Evolutionary conservation across 768 basidiomycete genomes (phyloP).

Genomic region (Serpula lacrymans): DNA sequence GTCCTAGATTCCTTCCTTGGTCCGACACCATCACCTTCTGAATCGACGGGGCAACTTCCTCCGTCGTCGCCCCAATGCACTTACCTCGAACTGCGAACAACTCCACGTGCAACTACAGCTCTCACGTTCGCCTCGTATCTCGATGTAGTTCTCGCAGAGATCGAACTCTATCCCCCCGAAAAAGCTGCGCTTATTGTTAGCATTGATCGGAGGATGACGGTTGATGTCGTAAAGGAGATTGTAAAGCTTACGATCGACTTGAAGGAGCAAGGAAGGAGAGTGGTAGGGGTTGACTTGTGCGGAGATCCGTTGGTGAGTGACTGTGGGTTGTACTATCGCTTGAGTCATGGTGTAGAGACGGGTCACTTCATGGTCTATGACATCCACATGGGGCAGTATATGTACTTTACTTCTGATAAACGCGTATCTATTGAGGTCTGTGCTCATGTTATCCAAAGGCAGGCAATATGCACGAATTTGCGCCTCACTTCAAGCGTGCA

Average conservation of each 20-base stretch:
- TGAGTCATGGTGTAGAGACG: not conserved
- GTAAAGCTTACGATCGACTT: constrained; percentile 54
- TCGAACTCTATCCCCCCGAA: constrained; percentile 51
- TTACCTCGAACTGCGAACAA: constrained; percentile 84
- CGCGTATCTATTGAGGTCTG: too few relatives aligned
- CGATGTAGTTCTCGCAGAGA: constrained; percentile 58
- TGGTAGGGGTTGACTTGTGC: constrained; percentile 81
- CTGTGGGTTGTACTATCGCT: not conserved
- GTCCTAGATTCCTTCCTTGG: constrained; percentile 63
- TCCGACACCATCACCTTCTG: constrained; percentile 17
- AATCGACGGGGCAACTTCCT: constrained; percentile 25
- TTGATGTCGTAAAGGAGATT: constrained; percentile 48
- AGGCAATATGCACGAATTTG: constrained; percentile 54
- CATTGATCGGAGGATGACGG: constrained; percentile 68
- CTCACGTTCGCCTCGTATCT: constrained; percentile 67
- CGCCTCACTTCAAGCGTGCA: constrained; percentile 48
- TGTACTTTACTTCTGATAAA: too few relatives aligned
- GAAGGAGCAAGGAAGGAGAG: constrained; percentile 50
- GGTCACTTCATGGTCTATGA: too few relatives aligned
- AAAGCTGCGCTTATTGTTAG: constrained; percentile 67
- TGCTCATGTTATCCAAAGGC: constrained; percentile 24
- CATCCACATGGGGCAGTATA: too few relatives aligned
- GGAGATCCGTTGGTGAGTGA: constrained; percentile 60
- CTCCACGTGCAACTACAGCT: constrained; percentile 54
- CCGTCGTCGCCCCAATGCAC: constrained; percentile 46